Evolutionary conservation across 2,329 filamentous ascomycete species (phyloP).

Genomic region (Cylindrodendrum hubeiense): DNA sequence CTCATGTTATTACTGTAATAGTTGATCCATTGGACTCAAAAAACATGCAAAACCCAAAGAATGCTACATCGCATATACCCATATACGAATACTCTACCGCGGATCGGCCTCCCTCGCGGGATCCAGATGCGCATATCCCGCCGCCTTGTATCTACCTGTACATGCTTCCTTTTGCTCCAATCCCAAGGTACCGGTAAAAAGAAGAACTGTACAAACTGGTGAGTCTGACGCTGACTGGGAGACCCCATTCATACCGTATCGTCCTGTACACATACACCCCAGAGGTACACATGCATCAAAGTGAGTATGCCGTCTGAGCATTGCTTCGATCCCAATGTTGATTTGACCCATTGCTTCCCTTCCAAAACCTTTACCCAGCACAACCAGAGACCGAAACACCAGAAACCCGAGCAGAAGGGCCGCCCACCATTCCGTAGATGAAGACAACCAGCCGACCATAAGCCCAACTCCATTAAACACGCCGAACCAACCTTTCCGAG

Average conservation of each 20-base stretch:
- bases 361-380: constrained; percentile 14
- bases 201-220: constrained; percentile 6
- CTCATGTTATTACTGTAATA: constrained; percentile 1
- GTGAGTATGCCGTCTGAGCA: background rate
- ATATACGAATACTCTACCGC: constrained; percentile 20
- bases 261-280: background rate
- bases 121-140: constrained; percentile 23
- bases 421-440: constrained; percentile 4
- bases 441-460: constrained; percentile 7
- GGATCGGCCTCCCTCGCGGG: constrained; percentile 23
- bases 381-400: constrained; percentile 14
- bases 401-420: constrained; percentile 2
- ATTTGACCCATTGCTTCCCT: constrained; percentile 16
- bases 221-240: background rate
- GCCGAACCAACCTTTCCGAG: background rate
- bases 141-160: constrained; percentile 21
- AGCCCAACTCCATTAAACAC: constrained; percentile 21
- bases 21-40: constrained; percentile 14
- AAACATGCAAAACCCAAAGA: constrained; percentile 8
- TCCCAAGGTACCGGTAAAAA: constrained; percentile 5
- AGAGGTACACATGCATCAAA: background rate
- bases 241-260: background rate
- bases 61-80: constrained; percentile 10
- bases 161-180: constrained; percentile 18
- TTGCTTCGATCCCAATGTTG: background rate